Evolutionary conservation across 805 yeast genomes (phyloP).

Genomic region (Debaryomyces hansenii): DNA sequence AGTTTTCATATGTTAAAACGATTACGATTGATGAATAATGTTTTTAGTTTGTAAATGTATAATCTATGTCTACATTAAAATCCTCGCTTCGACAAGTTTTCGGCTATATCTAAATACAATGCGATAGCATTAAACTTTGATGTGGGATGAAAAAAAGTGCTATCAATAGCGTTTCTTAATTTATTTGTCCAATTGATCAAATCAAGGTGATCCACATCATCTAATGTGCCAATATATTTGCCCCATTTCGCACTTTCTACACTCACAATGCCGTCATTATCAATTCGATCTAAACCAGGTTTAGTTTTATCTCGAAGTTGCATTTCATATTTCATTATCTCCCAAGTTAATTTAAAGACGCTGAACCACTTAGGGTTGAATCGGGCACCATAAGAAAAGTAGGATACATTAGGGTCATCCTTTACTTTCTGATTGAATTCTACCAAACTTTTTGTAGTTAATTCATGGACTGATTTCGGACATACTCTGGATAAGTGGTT

Average conservation of each 20-base stretch:
- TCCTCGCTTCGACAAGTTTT: slow-evolving; percentile 59
- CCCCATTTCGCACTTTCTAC: slow-evolving; percentile 84
- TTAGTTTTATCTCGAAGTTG: neutral
- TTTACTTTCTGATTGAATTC: slow-evolving; percentile 52
- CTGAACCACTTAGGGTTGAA: slow-evolving; percentile 63
- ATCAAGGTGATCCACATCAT: slow-evolving; percentile 81
- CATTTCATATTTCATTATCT: slow-evolving; percentile 38
- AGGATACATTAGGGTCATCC: slow-evolving; percentile 63
- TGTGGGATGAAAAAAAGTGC: slow-evolving; percentile 26
- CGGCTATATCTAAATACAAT: slow-evolving; percentile 67
- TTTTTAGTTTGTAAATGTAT: neutral
- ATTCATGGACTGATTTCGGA: slow-evolving; percentile 52
- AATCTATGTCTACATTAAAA: slow-evolving; percentile 30
- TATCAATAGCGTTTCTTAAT: slow-evolving; percentile 38
- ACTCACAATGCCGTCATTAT: slow-evolving; percentile 86
- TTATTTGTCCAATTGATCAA: slow-evolving; percentile 78
- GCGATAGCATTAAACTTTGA: slow-evolving; percentile 63
- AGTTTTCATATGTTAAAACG: slow-evolving; percentile 36
- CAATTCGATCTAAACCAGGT: slow-evolving; percentile 31
- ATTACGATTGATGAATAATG: slow-evolving; percentile 25
- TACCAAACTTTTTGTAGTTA: slow-evolving; percentile 56
- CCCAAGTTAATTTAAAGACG: slow-evolving; percentile 65
- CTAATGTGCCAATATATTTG: slow-evolving; percentile 71
- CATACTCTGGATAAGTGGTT: slow-evolving; percentile 17
- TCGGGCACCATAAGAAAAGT: slow-evolving; percentile 82